A percentile compares a stretch with the other conserved stretches of the same genome.
Evolutionary conservation across 2,329 filamentous ascomycete genomes (phyloP).

Genomic region (Ophiocordyceps camponoti-floridani): DNA sequence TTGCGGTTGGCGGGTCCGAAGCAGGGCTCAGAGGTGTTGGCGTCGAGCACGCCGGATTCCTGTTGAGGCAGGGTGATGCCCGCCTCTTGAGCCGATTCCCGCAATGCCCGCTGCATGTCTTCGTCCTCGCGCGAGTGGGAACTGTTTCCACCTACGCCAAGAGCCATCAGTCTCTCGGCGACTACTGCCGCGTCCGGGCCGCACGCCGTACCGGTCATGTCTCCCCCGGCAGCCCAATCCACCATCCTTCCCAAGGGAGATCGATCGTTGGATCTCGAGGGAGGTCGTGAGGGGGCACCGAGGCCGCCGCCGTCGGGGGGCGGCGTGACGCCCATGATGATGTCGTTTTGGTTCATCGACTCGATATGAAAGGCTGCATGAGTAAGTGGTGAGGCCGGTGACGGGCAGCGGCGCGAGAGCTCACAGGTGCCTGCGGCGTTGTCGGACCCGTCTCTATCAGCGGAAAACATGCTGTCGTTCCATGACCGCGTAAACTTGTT

Average conservation of each 20-base stretch:
- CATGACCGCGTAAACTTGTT: slow-evolving; percentile 28
- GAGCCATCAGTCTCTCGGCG: not conserved
- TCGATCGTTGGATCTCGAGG: slow-evolving; percentile 37
- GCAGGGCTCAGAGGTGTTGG: slow-evolving; percentile 19
- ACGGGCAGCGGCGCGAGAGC: slow-evolving; percentile 4
- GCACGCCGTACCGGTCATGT: slow-evolving; percentile 19
- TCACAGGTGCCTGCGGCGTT: slow-evolving; percentile 26
- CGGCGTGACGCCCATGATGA: slow-evolving; percentile 25
- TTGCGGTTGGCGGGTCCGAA: slow-evolving; percentile 42
- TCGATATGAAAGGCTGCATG: slow-evolving; percentile 36
- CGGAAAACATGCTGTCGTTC: slow-evolving; percentile 35
- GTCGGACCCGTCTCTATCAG: slow-evolving; percentile 30
- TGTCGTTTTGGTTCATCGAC: slow-evolving; percentile 23
- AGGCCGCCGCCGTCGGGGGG: slow-evolving; percentile 20
- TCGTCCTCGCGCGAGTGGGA: slow-evolving; percentile 29
- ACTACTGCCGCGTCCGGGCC: too few species aligned
- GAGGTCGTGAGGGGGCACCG: slow-evolving; percentile 40
- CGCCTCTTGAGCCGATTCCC: slow-evolving; percentile 34
- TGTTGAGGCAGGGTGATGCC: slow-evolving; percentile 25
- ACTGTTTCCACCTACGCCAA: slow-evolving; percentile 16
- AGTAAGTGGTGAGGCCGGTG: slow-evolving; percentile 5
- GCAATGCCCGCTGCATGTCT: slow-evolving; percentile 37
- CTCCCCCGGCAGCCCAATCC: slow-evolving; percentile 23
- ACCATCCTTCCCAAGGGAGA: slow-evolving; percentile 36
- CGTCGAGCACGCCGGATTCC: slow-evolving; percentile 30